Evolutionary conservation across 495 filamentous ascomycete species (phyloP).

Genomic region (Elaphomyces granulatus): DNA sequence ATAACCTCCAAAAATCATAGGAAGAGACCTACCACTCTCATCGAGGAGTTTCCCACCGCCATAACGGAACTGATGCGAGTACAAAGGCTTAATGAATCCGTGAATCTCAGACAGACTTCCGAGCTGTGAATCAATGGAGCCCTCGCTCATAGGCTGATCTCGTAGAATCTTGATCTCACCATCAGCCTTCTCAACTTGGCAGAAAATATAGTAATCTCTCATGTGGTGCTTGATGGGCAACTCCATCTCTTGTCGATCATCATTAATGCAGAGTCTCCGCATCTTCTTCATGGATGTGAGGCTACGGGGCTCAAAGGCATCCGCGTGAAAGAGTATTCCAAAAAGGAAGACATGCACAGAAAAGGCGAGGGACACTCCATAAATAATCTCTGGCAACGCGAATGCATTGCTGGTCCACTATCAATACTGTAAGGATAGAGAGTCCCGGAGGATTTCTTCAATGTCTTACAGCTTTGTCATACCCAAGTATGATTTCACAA

Average conservation of each 20-base stretch:
- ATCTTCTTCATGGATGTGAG: conserved; percentile 13
- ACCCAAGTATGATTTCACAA: conserved; percentile 12
- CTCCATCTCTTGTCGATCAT: conserved; percentile 11
- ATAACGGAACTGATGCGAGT: conserved; percentile 7
- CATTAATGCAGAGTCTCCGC: conserved; percentile 8
- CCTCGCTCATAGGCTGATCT: conserved; percentile 1
- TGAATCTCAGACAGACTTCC: conserved; percentile 4
- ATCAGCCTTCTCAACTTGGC: conserved; percentile 5
- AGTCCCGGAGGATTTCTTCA: neutral
- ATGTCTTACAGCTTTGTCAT: conserved; percentile 7
- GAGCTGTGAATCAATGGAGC: conserved; percentile 2
- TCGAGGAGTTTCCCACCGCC: conserved; percentile 6
- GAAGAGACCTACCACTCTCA: conserved; percentile 3
- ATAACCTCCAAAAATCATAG: neutral
- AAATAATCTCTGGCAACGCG: conserved; percentile 14
- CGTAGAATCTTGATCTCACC: conserved; percentile 3
- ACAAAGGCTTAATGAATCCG: conserved; percentile 4
- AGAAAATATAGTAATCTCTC: conserved; percentile 15
- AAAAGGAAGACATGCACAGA: conserved; percentile 14
- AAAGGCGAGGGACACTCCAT: conserved; percentile 13
- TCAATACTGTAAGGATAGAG: neutral
- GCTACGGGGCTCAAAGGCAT: conserved; percentile 11
- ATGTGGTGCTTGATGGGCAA: conserved; percentile 10
- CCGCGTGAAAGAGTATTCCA: conserved; percentile 10
- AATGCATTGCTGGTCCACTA: conserved; percentile 10